Conservation (phyloP, 2,329 filamentous ascomycete genomes). For the Coniella vitis region DNA sequence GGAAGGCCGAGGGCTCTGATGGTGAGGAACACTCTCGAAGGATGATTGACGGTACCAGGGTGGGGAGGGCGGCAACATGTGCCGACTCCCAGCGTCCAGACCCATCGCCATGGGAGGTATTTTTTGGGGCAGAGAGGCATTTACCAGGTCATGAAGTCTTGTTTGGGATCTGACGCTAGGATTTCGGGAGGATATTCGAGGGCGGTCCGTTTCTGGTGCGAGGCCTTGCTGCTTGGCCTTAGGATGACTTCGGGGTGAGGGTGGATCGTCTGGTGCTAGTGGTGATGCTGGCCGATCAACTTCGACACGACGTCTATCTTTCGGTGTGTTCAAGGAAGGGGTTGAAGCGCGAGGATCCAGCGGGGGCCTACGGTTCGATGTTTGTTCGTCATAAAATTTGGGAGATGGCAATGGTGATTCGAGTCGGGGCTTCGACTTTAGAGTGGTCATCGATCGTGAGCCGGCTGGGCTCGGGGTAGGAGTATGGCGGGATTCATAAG, state of each 20-base stretch:
- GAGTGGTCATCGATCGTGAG: constrained; percentile 8
- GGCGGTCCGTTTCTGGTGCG: not conserved
- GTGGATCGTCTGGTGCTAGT: constrained; percentile 23
- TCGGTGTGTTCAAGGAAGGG: constrained; percentile 3
- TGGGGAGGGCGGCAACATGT: constrained; percentile 18
- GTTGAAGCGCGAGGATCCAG: constrained; percentile 5
- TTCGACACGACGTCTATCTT: constrained; percentile 16
- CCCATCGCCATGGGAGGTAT: not conserved
- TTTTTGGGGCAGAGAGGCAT: not conserved
- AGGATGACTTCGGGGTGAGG: constrained; percentile 22
- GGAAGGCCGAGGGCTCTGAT: constrained; percentile 36
- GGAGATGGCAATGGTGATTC: constrained; percentile 29
- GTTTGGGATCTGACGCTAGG: constrained; percentile 22
- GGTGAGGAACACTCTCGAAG: constrained; percentile 18
- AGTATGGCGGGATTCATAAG: constrained; percentile 27
- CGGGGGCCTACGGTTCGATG: not conserved
- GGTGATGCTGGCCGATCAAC: constrained; percentile 21
- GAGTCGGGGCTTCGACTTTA: constrained; percentile 28
- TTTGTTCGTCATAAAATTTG: constrained; percentile 16
- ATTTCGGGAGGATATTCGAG: constrained; percentile 22
- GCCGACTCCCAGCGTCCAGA: constrained; percentile 21
- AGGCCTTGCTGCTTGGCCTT: constrained; percentile 1
- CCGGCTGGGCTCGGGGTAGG: constrained; percentile 20
- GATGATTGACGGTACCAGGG: constrained; percentile 20
- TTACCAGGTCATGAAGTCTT: constrained; percentile 16